A percentile compares a stretch with the other conserved stretches of the same genome.
Evolutionary conservation across 768 basidiomycete species (phyloP).

Genomic region (Sarcomyxa edulis): DNA sequence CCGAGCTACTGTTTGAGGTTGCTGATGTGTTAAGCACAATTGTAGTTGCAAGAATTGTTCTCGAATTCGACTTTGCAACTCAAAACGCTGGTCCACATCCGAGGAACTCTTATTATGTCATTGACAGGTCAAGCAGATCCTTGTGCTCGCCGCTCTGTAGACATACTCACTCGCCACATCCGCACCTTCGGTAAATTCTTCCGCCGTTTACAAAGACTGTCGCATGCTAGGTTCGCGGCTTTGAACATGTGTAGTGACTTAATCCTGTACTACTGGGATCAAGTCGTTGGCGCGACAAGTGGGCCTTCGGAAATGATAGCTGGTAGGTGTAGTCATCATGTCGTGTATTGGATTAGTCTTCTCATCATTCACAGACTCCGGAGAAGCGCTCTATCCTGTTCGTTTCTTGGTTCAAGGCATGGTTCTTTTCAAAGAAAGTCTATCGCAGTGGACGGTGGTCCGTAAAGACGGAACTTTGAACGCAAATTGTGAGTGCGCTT

Average conservation of each 20-base stretch:
- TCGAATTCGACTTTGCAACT: constrained; percentile 53
- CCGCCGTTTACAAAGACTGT: constrained; percentile 64
- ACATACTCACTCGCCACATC: constrained; percentile 62
- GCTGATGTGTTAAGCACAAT: not conserved
- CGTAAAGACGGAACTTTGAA: constrained; percentile 58
- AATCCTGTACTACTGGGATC: constrained; percentile 77
- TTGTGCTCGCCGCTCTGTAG: constrained; percentile 38
- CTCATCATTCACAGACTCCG: constrained; percentile 42
- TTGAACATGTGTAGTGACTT: constrained; percentile 62
- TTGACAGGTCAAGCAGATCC: constrained; percentile 33
- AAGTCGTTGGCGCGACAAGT: constrained; percentile 67
- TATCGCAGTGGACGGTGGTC: constrained; percentile 70
- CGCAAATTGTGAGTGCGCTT: constrained; percentile 41
- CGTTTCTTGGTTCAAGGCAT: constrained; percentile 80
- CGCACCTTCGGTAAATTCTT: constrained; percentile 77
- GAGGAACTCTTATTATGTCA: constrained; percentile 46
- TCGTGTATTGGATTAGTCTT: not conserved
- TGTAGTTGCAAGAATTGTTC: constrained; percentile 59
- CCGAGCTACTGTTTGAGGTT: not conserved
- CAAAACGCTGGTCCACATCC: constrained; percentile 48
- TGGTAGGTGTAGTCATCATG: constrained; percentile 33
- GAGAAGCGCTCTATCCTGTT: constrained; percentile 64
- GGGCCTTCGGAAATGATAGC: constrained; percentile 46
- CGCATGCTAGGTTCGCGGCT: constrained; percentile 50
- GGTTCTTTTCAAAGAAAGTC: constrained; percentile 80